Base-by-base conservation (phyloP, 2,329 filamentous ascomycete genomes). In the Aaosphaeria arxii region DNA sequence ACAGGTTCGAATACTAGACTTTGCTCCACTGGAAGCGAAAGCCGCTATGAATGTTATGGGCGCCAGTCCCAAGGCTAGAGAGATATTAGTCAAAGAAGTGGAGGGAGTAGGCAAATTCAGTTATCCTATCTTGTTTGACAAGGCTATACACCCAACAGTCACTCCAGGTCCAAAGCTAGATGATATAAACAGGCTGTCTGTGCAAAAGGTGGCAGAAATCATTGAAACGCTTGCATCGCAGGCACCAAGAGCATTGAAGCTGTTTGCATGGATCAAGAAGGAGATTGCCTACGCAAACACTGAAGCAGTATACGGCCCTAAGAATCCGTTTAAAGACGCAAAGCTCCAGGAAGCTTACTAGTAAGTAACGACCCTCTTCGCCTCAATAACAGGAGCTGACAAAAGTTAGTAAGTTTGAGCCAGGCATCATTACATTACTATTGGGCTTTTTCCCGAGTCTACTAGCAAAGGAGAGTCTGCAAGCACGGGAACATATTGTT, bases 311-410 rank as follows among this genome's bases (percentile, higher is more conserved):
- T 75, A 73, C 49, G 72, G 71, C 6, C 65, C 63, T 4, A 48
- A 64, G 48, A 74, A 73, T 50, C 71, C 71, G 1, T 73, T 59
- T 39, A 50, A 61, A 30, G 62, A 71, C 44, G 51, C 58, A 6
- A 48, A 47, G 5, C 51, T 71, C 13, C 56, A 53, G 24, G 44
- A 50, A 24, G 50, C 48, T 5, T 57, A 42, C 30, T 45, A 46
- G 55, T 56, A 47, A 45, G 50, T 9, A 36, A 36, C 7, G 33
- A n/a, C 33, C 33, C 40, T 2, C 11, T 38, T 44, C 17, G 11
- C n/a, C 30, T n/a, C 33, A 7, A 35, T 40, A 11, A 43, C 11
- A 39, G 13, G 11, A 32, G 32, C 28, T 35, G 11, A 40, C 32
- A 6, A 11, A 52, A 56, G 17, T 47, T 60, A 30, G 52, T 65